These are phyloP conservation scores for Floccularia luteovirens DNA, from an alignment of 768 basidiomycete species.

Conservation along the genomic window DNA sequence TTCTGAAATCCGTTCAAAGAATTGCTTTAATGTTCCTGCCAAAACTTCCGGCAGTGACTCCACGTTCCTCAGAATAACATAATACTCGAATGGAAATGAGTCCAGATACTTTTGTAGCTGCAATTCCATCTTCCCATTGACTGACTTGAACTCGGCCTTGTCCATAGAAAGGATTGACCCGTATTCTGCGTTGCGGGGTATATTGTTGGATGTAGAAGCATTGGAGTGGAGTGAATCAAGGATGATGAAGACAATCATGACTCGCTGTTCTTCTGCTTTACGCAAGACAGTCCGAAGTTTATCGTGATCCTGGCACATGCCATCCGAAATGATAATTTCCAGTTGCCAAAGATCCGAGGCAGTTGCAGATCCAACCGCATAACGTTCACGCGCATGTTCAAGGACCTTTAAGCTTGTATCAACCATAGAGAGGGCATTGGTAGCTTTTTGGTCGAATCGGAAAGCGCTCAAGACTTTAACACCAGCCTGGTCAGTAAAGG, in stretches of 20 bases:
- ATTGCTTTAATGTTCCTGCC: constrained; percentile 84
- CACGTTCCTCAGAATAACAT: constrained; percentile 85
- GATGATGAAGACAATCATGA: constrained; percentile 96
- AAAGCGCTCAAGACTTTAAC: constrained; percentile 78
- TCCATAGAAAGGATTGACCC: constrained; percentile 92
- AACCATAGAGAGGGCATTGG: constrained; percentile 78
- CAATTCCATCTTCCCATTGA: constrained; percentile 78
- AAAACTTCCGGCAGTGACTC: constrained; percentile 90
- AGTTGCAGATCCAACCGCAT: constrained; percentile 49
- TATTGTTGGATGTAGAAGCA: constrained; percentile 10
- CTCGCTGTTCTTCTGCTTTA: constrained; percentile 79
- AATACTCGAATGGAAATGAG: constrained; percentile 97
- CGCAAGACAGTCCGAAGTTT: constrained; percentile 71
- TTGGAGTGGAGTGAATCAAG: constrained; percentile 74
- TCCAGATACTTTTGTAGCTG: constrained; percentile 87
- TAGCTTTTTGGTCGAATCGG: constrained; percentile 83
- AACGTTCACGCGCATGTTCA: constrained; percentile 68
- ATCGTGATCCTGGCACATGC: constrained; percentile 97
- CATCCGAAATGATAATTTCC: constrained; percentile 97
- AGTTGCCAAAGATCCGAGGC: constrained; percentile 93
- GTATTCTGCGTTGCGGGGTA: constrained; percentile 22
- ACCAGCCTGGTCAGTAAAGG: constrained; percentile 77
- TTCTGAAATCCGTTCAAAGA: constrained; percentile 79
- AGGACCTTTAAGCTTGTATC: constrained; percentile 71
- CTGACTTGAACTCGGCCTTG: constrained; percentile 79